Evolutionary conservation across 306 rosid genomes (phyloP).

Genomic region (Malus orientalis): DNA sequence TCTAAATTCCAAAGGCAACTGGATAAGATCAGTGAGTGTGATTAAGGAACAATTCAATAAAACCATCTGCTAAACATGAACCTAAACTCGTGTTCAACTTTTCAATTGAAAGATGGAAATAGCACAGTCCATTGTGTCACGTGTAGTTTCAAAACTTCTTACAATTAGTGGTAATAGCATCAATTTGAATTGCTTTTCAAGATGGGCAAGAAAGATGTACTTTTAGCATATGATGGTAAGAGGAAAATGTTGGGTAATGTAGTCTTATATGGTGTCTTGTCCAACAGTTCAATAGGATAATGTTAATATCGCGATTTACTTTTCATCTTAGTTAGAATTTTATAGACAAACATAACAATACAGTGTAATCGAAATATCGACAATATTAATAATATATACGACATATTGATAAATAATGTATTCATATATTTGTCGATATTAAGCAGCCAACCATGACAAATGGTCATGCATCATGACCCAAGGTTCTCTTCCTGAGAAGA

Average conservation of each 20-base stretch:
- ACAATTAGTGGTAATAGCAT: background rate
- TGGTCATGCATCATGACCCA: background rate
- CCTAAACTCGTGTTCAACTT: background rate
- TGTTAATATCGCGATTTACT: background rate
- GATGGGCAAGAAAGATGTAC: background rate
- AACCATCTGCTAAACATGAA: background rate
- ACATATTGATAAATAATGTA: background rate
- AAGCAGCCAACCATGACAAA: background rate
- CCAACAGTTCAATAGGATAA: too few relatives aligned
- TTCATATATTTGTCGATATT: background rate
- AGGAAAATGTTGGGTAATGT: too few relatives aligned
- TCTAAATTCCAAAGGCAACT: slow-evolving; percentile 26
- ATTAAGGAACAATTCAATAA: slow-evolving; percentile 20
- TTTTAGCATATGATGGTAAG: background rate
- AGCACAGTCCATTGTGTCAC: background rate
- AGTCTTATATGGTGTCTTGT: too few relatives aligned
- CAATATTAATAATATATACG: too few relatives aligned
- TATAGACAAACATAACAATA: too few relatives aligned
- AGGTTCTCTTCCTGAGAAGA: background rate
- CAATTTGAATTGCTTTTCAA: background rate
- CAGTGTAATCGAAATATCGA: too few relatives aligned
- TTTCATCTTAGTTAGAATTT: too few relatives aligned
- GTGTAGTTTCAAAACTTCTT: background rate
- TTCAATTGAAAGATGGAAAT: background rate
- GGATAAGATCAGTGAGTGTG: slow-evolving; percentile 29